phyloP scores from a whole-genome alignment of 2,329 filamentous ascomycete species.

The Fusarium austroafricanum region DNA sequence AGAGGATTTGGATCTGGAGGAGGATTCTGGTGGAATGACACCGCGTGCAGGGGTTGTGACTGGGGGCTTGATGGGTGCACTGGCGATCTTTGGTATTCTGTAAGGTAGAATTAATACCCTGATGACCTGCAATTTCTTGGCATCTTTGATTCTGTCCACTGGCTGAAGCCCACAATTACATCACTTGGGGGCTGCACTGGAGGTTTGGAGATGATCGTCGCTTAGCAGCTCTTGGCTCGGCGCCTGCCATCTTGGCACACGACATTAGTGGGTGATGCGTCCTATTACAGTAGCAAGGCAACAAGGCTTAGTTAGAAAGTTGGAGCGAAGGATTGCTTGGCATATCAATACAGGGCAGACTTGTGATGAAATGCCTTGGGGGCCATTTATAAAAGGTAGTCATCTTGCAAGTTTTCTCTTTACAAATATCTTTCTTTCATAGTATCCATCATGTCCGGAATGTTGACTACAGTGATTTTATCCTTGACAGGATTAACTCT shows the following conservation, averaged over 20 bases:
- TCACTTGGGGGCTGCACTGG: not conserved
- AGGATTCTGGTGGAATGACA: too few species aligned
- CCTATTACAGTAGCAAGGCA: too few species aligned
- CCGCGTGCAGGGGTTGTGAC: too few species aligned
- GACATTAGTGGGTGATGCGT: not conserved
- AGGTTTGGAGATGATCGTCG: not conserved
- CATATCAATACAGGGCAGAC: not conserved
- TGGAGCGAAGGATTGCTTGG: not conserved
- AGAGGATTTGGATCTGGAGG: too few species aligned
- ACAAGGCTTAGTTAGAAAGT: too few species aligned
- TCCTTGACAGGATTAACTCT: not conserved
- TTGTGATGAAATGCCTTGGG: not conserved
- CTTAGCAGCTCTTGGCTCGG: not conserved
- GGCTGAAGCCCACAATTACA: too few species aligned
- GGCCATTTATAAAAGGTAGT: not conserved
- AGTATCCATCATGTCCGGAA: fast-evolving
- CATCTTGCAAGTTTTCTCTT: not conserved
- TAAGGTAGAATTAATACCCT: too few species aligned
- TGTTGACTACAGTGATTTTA: fast-evolving
- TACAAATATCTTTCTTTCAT: not conserved
- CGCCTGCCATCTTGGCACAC: too few species aligned
- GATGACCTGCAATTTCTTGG: too few species aligned
- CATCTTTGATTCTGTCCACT: too few species aligned
- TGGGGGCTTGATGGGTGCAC: too few species aligned
- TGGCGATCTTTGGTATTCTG: too few species aligned